phyloP scores from a whole-genome alignment of 495 filamentous ascomycete species.

The Talaromyces adpressus region DNA sequence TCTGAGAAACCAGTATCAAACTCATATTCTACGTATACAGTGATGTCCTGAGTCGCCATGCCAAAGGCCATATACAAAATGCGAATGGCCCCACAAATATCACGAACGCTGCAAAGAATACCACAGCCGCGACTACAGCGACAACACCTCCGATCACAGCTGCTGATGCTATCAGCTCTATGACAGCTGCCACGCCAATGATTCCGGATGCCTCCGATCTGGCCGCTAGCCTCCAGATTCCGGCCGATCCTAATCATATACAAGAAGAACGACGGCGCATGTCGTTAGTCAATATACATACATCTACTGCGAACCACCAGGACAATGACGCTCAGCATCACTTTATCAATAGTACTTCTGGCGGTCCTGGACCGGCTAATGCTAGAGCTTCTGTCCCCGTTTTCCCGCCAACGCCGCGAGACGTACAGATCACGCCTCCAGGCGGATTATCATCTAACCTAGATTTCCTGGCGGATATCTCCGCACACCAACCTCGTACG shows the following conservation, averaged over 20 bases:
- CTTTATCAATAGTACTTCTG: slow-evolving; percentile 14
- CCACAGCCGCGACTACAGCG: not conserved
- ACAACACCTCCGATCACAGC: not conserved
- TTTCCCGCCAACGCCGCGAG: slow-evolving; percentile 14
- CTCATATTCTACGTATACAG: slow-evolving; percentile 18
- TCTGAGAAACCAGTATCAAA: not conserved
- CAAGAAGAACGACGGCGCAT: slow-evolving; percentile 9
- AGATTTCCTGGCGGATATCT: slow-evolving; percentile 34
- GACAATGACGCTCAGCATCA: slow-evolving; percentile 18
- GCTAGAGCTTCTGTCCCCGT: slow-evolving; percentile 4
- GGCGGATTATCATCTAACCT: slow-evolving; percentile 25
- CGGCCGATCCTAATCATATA: not conserved
- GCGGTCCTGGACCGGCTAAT: slow-evolving; percentile 13
- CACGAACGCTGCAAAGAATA: slow-evolving; percentile 15
- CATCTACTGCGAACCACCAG: not conserved
- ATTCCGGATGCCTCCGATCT: not conserved
- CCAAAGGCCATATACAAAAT: slow-evolving; percentile 34
- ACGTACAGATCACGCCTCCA: slow-evolving; percentile 16
- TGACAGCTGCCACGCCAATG: not conserved
- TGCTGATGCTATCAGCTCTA: not conserved
- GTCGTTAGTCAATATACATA: slow-evolving; percentile 3
- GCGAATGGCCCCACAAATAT: slow-evolving; percentile 20
- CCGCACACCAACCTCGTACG: slow-evolving; percentile 29
- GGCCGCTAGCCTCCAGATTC: not conserved
- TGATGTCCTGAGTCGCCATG: slow-evolving; percentile 46